phyloP scores from a whole-genome alignment of 2,329 filamentous ascomycete species.

The Trichoderma simmonsii region DNA sequence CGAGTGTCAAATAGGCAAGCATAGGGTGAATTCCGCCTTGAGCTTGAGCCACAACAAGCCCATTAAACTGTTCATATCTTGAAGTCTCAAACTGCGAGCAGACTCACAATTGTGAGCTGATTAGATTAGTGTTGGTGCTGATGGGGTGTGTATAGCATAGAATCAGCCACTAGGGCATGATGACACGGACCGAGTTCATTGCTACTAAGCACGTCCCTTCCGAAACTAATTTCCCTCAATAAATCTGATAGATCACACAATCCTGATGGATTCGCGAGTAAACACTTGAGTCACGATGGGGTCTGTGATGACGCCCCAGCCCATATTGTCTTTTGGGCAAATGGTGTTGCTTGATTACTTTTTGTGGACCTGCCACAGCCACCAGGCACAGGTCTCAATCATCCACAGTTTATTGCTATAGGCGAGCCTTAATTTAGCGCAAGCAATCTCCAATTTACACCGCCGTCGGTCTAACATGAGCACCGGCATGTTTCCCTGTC shows the following conservation, averaged over 20 bases:
- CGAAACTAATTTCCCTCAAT: not conserved
- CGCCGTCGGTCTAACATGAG: not conserved
- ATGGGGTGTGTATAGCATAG: not conserved
- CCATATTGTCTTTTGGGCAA: not conserved
- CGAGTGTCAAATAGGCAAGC: not conserved
- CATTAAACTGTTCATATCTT: not conserved
- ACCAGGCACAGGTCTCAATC: not conserved
- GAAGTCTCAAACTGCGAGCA: not conserved
- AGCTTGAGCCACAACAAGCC: not conserved
- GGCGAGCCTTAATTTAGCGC: not conserved
- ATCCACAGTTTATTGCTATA: not conserved
- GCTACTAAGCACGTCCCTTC: not conserved
- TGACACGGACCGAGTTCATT: not conserved
- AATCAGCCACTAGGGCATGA: not conserved
- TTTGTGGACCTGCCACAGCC: not conserved
- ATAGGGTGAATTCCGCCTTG: not conserved
- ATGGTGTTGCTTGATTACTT: not conserved
- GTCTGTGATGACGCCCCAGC: not conserved
- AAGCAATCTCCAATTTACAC: not conserved
- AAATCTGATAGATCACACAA: not conserved
- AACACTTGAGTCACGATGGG: not conserved
- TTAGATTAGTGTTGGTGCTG: not conserved
- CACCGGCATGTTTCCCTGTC: not conserved
- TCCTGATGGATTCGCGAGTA: not conserved
- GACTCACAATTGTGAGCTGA: not conserved